phyloP scores from a whole-genome alignment of 345 rosid genomes.

The Arabidopsis thaliana region DNA sequence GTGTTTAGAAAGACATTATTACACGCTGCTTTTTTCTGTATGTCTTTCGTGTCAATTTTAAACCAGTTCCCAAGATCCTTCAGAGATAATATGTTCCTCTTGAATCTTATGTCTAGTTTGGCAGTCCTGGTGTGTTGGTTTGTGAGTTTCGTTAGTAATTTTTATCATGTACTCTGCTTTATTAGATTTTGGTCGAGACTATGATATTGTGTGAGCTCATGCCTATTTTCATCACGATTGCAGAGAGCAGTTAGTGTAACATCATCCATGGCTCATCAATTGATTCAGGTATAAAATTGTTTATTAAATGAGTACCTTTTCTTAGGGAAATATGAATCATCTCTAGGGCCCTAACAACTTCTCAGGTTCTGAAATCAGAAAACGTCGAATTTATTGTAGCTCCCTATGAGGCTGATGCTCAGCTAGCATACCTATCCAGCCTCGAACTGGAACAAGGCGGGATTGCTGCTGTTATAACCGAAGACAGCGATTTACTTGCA shows the following conservation, averaged over 20 bases:
- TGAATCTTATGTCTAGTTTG: constrained; percentile 10
- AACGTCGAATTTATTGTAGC: constrained; percentile 88
- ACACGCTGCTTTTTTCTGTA: not conserved
- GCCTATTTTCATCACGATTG: constrained; percentile 25
- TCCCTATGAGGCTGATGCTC: constrained; percentile 98
- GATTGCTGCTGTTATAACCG: constrained; percentile 78
- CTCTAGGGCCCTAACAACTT: constrained; percentile 36
- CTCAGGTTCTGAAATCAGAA: constrained; percentile 73
- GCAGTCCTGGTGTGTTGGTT: not conserved
- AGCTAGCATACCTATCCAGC: constrained; percentile 76
- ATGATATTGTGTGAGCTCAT: constrained; percentile 23
- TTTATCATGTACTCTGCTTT: constrained; percentile 4
- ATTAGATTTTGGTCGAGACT: constrained; percentile 1
- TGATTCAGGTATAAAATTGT: constrained; percentile 65
- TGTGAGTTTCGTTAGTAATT: not conserved
- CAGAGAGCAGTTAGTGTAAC: constrained; percentile 85
- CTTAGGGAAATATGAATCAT: constrained; percentile 7
- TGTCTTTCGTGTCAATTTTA: constrained; percentile 6
- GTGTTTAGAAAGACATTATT: not conserved
- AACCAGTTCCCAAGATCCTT: constrained; percentile 1
- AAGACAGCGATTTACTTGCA: constrained; percentile 89
- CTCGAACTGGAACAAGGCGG: constrained; percentile 75
- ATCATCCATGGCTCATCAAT: constrained; percentile 75
- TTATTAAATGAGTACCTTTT: constrained; percentile 2
- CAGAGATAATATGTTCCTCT: constrained; percentile 12